Base-by-base conservation (phyloP, 176 grass and related monocot genomes). In the Saccharum spontaneum region DNA sequence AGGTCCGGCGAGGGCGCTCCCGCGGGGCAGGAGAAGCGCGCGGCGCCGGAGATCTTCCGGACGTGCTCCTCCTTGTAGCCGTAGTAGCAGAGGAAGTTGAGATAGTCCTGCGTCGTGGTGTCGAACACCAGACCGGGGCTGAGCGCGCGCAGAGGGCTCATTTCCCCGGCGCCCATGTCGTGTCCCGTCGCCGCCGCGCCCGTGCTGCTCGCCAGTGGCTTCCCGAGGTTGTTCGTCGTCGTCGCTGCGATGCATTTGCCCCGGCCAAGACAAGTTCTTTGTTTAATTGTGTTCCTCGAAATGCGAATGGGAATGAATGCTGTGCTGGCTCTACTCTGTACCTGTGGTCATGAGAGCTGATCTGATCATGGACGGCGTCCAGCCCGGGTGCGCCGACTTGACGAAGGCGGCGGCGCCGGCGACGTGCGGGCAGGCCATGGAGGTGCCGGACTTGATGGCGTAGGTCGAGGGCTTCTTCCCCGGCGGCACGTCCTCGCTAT, bases 261-360 rank as follows among this genome's bases (percentile, higher is more conserved):
- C 60, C 76, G 45, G 9, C 31, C 61, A 74, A 34, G 45, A 52
- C n/a, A 28, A 63, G 24, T 13, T 30, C 61, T 11, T 63, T 13
- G 15, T 34, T 39, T 52, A 48, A 20, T 65, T 6, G 1, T n/a
- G 61, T 64, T 64, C 23, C 24, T 45, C 15, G 10, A 28, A 33
- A 76, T 7, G 71, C 20, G 16, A n/a, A 33, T 48, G 23, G 1
- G 30, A 7, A 49, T 59, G 54, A 61, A 3, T 26, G n/a, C 16
- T 67, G 18, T n/a, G 31, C 22, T 50, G 0, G 65, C 0, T 24
- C 9, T 15, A 45, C 14, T 67, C 70, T 48, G 24, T 84, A 92
- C 94, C 90, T 88, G 93, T 98, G 67, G 93, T 98, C 93, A 98
- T 98, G 73, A 98, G 93, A 67, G 97, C 97, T 45, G 97, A 98